Conservation (phyloP, 2,329 filamentous ascomycete species). For the Microdochium bolleyi region DNA sequence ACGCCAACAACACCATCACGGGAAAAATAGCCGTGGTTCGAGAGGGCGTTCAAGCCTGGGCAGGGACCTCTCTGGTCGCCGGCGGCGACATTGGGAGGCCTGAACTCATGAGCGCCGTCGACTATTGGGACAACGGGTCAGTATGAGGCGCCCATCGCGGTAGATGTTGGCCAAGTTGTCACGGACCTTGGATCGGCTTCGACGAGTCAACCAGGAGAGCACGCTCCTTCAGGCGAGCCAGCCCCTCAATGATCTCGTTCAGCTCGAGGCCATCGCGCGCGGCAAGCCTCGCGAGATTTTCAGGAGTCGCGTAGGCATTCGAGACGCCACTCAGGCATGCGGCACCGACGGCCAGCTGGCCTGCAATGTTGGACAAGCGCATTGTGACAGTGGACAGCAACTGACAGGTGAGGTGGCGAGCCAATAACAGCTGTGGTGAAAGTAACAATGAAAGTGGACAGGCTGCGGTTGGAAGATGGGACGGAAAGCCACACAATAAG, state of each 20-base stretch:
- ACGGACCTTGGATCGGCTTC: neutral
- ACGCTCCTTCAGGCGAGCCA: neutral
- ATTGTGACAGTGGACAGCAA: neutral
- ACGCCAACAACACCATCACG: constrained; percentile 15
- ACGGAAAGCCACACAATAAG: no score
- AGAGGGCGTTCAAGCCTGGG: constrained; percentile 18
- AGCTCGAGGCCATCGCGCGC: neutral
- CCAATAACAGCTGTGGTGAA: neutral
- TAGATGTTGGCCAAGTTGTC: neutral
- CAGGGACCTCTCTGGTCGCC: constrained; percentile 18
- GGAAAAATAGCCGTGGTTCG: constrained; percentile 19
- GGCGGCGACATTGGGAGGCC: constrained; percentile 5
- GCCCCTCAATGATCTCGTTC: constrained; percentile 15
- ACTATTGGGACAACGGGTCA: neutral
- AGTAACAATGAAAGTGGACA: neutral
- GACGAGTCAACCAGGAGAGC: neutral
- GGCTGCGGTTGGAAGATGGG: no score
- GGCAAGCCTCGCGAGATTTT: neutral
- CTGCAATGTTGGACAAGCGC: neutral
- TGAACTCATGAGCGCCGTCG: neutral
- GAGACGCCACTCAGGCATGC: neutral
- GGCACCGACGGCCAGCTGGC: neutral
- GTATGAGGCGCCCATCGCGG: neutral
- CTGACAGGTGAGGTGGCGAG: neutral
- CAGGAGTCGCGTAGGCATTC: neutral